phyloP scores from a whole-genome alignment of 2,329 filamentous ascomycete genomes.

The Aspergillus sp. region DNA sequence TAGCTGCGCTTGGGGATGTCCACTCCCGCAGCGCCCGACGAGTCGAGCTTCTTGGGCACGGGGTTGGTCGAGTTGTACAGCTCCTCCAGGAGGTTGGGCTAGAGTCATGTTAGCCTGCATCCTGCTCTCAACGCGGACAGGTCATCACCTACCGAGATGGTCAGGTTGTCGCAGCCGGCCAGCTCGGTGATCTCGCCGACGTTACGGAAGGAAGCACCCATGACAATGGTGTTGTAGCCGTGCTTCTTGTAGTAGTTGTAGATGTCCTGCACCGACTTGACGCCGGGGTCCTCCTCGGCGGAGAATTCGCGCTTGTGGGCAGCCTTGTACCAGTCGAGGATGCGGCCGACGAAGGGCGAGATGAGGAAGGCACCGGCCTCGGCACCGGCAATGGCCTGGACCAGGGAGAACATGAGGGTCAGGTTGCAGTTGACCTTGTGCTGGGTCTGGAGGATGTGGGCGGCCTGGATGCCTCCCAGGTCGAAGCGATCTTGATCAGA shows the following conservation, averaged over 20 bases:
- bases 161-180: constrained; percentile 96
- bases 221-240: constrained; percentile 98
- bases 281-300: constrained; percentile 87
- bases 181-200: constrained; percentile 95
- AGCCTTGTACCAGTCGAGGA: constrained; percentile 99
- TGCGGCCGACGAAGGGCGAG: constrained; percentile 97
- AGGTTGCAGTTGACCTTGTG: constrained; percentile 97
- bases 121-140: no score
- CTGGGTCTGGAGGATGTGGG: constrained; percentile 90
- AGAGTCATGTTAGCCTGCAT: no score
- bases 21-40: constrained; percentile 54
- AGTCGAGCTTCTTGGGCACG: constrained; percentile 89
- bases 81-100: constrained; percentile 90
- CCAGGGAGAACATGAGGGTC: constrained; percentile 94
- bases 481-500: constrained; percentile 98
- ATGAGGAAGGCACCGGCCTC: constrained; percentile 96
- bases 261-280: constrained; percentile 84
- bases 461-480: constrained; percentile 99
- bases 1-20: constrained; percentile 83
- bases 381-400: constrained; percentile 90
- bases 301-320: constrained; percentile 86
- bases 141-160: constrained; percentile 71
- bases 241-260: constrained; percentile 99
- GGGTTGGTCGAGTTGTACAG: constrained; percentile 72
- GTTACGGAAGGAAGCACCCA: constrained; percentile 98